Evolutionary conservation across 169 alveolate genomes (phyloP).

Genomic region (Sarcocystis neurona): DNA sequence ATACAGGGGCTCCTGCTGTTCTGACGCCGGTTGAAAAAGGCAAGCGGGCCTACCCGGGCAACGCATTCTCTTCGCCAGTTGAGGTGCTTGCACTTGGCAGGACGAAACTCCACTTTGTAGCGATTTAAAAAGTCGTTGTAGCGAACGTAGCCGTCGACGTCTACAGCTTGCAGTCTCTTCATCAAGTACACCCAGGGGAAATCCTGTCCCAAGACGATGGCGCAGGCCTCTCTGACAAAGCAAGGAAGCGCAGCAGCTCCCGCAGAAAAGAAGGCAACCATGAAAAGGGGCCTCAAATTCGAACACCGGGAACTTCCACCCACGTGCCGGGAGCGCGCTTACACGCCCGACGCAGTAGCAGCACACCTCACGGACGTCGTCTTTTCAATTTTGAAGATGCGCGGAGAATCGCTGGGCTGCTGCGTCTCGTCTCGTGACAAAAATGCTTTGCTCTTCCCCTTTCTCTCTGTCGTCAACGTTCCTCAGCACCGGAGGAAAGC

Average conservation of each 20-base stretch:
- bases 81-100: constrained; percentile 43
- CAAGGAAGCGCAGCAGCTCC: not conserved
- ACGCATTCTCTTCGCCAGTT: constrained; percentile 67
- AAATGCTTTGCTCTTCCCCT: too few relatives aligned
- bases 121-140: constrained; percentile 64
- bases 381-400: too few relatives aligned
- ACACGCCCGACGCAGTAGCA: too few relatives aligned
- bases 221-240: constrained; percentile 57
- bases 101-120: constrained; percentile 60
- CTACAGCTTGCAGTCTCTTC: constrained; percentile 58
- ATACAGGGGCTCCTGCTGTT: too few relatives aligned
- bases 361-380: too few relatives aligned
- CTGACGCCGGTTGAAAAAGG: too few relatives aligned
- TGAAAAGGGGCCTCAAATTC: not conserved
- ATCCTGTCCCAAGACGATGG: constrained; percentile 62
- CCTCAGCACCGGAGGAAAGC: too few relatives aligned
- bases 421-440: too few relatives aligned
- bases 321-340: too few relatives aligned
- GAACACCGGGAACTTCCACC: too few relatives aligned
- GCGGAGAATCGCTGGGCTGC: too few relatives aligned
- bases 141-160: constrained; percentile 55
- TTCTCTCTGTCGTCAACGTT: too few relatives aligned
- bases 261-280: not conserved
- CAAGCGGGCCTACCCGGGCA: constrained; percentile 38
- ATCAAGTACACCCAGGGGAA: constrained; percentile 67